Conservation (phyloP, 345 rosid genomes). For the Limnanthes douglasii region DNA sequence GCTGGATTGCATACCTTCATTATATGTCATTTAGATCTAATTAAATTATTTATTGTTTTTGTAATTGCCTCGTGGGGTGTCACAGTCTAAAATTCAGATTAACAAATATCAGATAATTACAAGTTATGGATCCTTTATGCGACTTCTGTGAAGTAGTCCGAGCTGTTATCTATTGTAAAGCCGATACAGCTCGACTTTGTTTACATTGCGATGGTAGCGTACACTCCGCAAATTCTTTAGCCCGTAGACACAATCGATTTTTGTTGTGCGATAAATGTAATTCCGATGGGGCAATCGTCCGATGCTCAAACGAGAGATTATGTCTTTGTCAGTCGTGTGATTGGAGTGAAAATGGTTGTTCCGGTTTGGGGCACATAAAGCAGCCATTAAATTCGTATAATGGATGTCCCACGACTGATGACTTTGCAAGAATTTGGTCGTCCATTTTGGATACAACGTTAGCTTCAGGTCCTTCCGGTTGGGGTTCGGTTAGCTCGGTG, state of each 20-base stretch:
- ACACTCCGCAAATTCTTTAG: conserved; percentile 82
- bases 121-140: conserved; percentile 56
- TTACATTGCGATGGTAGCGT: conserved; percentile 74
- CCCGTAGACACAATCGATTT: conserved; percentile 55
- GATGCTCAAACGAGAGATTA: conserved; percentile 40
- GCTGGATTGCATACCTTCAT: no score
- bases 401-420: conserved; percentile 47
- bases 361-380: conserved; percentile 23
- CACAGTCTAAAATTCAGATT: no score
- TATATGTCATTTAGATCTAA: no score
- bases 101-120: no score
- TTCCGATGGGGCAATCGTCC: conserved; percentile 18
- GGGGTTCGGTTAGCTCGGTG: no score
- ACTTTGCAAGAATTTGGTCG: conserved; percentile 36
- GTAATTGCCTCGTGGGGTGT: no score
- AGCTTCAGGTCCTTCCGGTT: no score
- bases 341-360: conserved; percentile 30
- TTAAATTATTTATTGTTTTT: no score
- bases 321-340: conserved; percentile 52
- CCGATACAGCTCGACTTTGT: conserved; percentile 77
- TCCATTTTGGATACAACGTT: no score
- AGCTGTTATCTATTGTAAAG: conserved; percentile 63
- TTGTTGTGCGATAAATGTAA: conserved; percentile 61
- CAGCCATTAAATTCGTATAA: conserved; percentile 25
- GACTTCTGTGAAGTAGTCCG: conserved; percentile 58